These are phyloP conservation scores for Hura crepitans DNA, from an alignment of 441 rosid genomes.

Conservation along the genomic window DNA sequence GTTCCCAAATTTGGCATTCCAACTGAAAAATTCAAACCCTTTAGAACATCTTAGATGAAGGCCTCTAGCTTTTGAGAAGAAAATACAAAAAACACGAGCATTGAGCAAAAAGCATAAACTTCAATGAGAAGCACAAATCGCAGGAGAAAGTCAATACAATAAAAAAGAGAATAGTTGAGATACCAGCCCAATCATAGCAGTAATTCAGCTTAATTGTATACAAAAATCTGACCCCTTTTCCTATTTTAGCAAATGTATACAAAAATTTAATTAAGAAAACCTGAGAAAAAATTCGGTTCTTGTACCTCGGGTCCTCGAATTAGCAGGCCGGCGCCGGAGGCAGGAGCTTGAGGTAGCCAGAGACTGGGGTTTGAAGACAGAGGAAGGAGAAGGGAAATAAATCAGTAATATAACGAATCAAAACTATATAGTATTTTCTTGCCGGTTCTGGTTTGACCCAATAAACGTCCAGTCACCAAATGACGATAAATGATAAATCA, in stretches of 20 bases:
- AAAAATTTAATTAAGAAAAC: too few species aligned
- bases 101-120: not conserved
- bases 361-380: too few species aligned
- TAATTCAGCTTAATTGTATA: not conserved
- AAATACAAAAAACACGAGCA: not conserved
- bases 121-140: not conserved
- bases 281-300: too few species aligned
- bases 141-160: too few species aligned
- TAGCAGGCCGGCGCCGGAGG: too few species aligned
- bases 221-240: too few species aligned
- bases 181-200: not conserved
- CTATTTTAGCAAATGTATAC: too few species aligned
- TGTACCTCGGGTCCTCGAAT: too few species aligned
- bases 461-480: not conserved
- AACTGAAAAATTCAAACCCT: not conserved
- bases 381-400: too few species aligned
- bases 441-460: not conserved
- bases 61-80: not conserved
- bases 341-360: too few species aligned
- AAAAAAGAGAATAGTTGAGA: not conserved
- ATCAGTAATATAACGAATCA: not conserved
- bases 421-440: not conserved
- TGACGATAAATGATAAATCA: not conserved
- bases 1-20: too few species aligned
- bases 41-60: not conserved